Evolutionary conservation across 1,139 yeast genomes (phyloP).

Genomic region (Sugiyamaella neomexicana): DNA sequence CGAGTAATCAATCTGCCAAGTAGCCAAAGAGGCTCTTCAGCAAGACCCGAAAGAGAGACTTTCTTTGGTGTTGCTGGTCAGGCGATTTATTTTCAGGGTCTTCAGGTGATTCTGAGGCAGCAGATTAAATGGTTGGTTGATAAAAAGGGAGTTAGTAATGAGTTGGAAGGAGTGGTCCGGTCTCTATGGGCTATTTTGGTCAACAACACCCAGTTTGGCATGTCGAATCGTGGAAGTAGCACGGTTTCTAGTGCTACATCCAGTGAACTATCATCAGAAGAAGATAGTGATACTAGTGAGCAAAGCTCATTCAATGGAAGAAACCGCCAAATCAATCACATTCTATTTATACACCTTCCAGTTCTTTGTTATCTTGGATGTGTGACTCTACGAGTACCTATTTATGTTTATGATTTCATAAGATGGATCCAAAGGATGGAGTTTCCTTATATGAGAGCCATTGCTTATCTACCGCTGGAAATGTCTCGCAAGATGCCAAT

Average conservation of each 20-base stretch:
- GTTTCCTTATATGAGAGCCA: conserved; percentile 35
- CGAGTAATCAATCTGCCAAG: conserved; percentile 33
- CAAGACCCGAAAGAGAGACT: conserved; percentile 26
- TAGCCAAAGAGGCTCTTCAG: conserved; percentile 28
- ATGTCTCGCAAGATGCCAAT: conserved; percentile 24
- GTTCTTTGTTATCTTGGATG: conserved; percentile 36
- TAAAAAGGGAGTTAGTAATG: conserved; percentile 39
- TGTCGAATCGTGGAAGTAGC: conserved; percentile 21
- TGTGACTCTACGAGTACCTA: conserved; percentile 32
- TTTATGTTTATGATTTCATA: conserved; percentile 35
- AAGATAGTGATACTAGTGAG: conserved; percentile 10
- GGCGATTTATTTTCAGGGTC: conserved; percentile 48
- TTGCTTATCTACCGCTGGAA: conserved; percentile 27
- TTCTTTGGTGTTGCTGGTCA: conserved; percentile 58
- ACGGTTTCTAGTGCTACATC: conserved; percentile 18
- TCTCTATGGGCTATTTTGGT: conserved; percentile 54
- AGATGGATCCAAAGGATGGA: conserved; percentile 36
- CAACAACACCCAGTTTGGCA: conserved; percentile 30
- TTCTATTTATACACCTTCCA: conserved; percentile 24
- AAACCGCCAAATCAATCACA: too few relatives aligned
- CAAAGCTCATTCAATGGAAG: too few relatives aligned
- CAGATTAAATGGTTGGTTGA: conserved; percentile 49
- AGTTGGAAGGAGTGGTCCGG: conserved; percentile 48
- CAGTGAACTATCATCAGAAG: conserved; percentile 7
- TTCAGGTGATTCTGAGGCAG: conserved; percentile 55